Evolutionary conservation across 2,329 filamentous ascomycete genomes (phyloP).

Genomic region (Nemania serpens): DNA sequence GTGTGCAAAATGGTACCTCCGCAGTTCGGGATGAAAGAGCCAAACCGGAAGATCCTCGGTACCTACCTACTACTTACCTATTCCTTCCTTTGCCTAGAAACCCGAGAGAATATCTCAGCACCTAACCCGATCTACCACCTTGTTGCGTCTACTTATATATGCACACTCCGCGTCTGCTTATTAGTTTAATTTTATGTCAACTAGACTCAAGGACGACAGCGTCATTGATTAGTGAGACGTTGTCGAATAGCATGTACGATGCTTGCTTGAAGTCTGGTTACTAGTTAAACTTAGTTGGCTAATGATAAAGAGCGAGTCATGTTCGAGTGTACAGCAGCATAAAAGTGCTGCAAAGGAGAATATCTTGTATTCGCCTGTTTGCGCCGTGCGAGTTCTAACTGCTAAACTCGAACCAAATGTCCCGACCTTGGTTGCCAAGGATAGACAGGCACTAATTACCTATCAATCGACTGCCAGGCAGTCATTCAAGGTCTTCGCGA

Average conservation of each 20-base stretch:
- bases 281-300: too few relatives aligned
- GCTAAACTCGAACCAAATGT: not conserved
- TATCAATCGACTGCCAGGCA: not conserved
- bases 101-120: too few relatives aligned
- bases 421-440: not conserved
- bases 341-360: not conserved
- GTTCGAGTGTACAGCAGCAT: constrained; percentile 1
- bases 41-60: constrained; percentile 20
- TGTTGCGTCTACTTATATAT: too few relatives aligned
- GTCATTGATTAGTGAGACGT: too few relatives aligned
- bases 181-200: too few relatives aligned
- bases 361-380: constrained; percentile 9
- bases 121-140: too few relatives aligned
- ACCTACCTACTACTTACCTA: not conserved
- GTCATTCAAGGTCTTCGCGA: not conserved
- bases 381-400: not conserved
- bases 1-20: too few relatives aligned
- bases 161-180: too few relatives aligned
- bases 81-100: too few relatives aligned
- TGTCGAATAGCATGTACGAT: too few relatives aligned
- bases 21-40: not conserved
- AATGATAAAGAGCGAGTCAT: not conserved
- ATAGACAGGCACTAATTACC: not conserved
- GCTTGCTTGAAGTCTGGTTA: too few relatives aligned
- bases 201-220: too few relatives aligned